phyloP scores from a whole-genome alignment of 306 rosid species.

The Casuarina equisetifolia region DNA sequence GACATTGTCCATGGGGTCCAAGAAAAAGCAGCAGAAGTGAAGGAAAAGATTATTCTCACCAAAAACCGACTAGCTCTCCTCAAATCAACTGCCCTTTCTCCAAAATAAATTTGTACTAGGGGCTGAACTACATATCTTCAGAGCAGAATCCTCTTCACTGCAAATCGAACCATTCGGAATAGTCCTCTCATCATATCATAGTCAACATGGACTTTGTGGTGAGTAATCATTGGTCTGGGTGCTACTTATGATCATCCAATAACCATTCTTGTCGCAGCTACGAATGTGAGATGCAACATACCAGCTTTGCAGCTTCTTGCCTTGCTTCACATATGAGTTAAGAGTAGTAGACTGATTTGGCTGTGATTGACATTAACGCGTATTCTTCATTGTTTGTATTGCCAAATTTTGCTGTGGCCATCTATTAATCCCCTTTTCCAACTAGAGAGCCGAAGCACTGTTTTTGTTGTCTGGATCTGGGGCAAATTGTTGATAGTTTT shows the following conservation, averaged over 20 bases:
- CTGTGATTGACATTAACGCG: neutral
- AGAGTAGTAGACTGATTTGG: conserved; percentile 4
- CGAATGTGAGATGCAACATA: neutral
- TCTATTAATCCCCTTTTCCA: too few relatives aligned
- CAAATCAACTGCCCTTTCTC: conserved; percentile 47
- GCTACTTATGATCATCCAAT: neutral
- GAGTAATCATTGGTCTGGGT: neutral
- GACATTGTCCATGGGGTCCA: conserved; percentile 70
- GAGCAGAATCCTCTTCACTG: neutral
- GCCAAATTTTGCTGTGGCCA: conserved; percentile 7
- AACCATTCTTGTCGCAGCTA: neutral
- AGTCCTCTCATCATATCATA: neutral
- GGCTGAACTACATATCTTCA: neutral
- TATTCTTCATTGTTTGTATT: neutral
- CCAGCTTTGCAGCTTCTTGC: neutral
- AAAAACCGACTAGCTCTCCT: conserved; percentile 72
- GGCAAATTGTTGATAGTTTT: neutral
- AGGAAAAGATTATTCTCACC: conserved; percentile 83
- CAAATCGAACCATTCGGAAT: neutral
- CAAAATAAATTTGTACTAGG: conserved; percentile 32
- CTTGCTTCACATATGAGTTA: neutral
- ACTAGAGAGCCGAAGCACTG: too few relatives aligned
- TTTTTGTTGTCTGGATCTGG: neutral
- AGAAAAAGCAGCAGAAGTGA: conserved; percentile 82
- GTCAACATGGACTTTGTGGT: neutral